Percentiles rank a stretch among this genome's conserved stretches.
Conservation (phyloP, 2,329 filamentous ascomycete species). For the Verticillium nonalfalfae region DNA sequence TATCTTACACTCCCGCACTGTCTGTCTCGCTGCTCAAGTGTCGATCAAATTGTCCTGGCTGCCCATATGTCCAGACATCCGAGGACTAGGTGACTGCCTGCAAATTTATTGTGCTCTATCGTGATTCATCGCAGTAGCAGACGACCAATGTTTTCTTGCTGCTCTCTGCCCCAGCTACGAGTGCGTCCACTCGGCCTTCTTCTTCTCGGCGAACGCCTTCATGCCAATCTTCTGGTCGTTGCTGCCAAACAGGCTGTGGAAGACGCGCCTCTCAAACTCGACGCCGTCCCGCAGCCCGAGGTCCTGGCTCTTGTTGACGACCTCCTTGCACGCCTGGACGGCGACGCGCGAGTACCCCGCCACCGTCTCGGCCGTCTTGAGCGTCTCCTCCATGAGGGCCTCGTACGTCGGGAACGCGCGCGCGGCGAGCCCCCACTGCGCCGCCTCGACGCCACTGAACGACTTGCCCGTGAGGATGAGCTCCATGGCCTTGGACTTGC, state of each 20-base stretch:
- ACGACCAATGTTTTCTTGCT: too few species aligned
- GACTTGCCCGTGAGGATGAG: slow-evolving; percentile 80
- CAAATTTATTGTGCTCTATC: too few species aligned
- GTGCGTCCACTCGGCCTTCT: slow-evolving; percentile 85
- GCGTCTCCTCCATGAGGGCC: slow-evolving; percentile 71
- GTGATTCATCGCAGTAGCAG: too few species aligned
- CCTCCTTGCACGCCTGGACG: slow-evolving; percentile 87
- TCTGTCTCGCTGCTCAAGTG: too few species aligned
- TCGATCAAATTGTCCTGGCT: too few species aligned
- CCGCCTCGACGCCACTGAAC: slow-evolving; percentile 79
- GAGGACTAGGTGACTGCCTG: too few species aligned
- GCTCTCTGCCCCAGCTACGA: slow-evolving; percentile 37
- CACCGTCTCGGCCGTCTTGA: slow-evolving; percentile 84
- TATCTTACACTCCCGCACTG: too few species aligned
- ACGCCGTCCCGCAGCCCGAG: slow-evolving; percentile 80
- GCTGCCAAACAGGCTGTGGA: slow-evolving; percentile 89
- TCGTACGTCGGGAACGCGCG: slow-evolving; percentile 74
- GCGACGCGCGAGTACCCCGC: slow-evolving; percentile 82
- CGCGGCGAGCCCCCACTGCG: slow-evolving; percentile 84
- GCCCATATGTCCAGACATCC: too few species aligned
- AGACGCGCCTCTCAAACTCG: slow-evolving; percentile 88
- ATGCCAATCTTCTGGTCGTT: slow-evolving; percentile 96
- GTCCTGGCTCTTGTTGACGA: slow-evolving; percentile 99
- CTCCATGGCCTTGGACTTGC: slow-evolving; percentile 87
- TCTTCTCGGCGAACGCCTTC: slow-evolving; percentile 93